Conservation (phyloP, 495 filamentous ascomycete species). For the Aspergillus affinis region DNA sequence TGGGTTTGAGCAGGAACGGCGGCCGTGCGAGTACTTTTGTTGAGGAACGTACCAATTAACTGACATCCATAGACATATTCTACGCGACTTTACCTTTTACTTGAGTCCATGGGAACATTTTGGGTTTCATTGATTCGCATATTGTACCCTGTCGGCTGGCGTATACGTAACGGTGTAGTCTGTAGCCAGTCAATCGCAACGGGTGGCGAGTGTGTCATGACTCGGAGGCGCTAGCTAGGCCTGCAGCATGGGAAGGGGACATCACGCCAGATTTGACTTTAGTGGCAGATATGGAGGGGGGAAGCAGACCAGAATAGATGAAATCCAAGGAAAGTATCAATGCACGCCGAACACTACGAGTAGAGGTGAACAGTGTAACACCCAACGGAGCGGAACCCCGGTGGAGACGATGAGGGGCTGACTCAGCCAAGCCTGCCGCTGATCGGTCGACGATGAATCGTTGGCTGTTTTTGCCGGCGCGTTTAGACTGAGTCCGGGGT, state of each 20-base stretch:
- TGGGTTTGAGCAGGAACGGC: too few relatives aligned
- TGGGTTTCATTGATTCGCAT: too few relatives aligned
- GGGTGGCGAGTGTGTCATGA: not conserved
- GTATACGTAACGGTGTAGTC: too few relatives aligned
- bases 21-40: not conserved
- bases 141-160: too few relatives aligned
- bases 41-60: not conserved
- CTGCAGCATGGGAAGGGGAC: not conserved
- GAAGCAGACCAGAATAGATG: too few relatives aligned
- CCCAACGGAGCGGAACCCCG: too few relatives aligned
- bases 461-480: slow-evolving; percentile 5
- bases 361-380: too few relatives aligned
- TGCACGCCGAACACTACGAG: too few relatives aligned
- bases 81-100: not conserved
- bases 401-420: too few relatives aligned
- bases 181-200: not conserved
- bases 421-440: not conserved
- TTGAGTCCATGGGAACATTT: too few relatives aligned
- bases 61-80: not conserved
- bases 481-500: too few relatives aligned
- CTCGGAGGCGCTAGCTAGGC: not conserved
- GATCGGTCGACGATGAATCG: slow-evolving; percentile 16
- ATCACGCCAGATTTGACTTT: not conserved
- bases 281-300: too few relatives aligned
- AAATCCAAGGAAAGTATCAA: not conserved